Conservation (phyloP, 306 rosid genomes). For the Prunus davidiana region DNA sequence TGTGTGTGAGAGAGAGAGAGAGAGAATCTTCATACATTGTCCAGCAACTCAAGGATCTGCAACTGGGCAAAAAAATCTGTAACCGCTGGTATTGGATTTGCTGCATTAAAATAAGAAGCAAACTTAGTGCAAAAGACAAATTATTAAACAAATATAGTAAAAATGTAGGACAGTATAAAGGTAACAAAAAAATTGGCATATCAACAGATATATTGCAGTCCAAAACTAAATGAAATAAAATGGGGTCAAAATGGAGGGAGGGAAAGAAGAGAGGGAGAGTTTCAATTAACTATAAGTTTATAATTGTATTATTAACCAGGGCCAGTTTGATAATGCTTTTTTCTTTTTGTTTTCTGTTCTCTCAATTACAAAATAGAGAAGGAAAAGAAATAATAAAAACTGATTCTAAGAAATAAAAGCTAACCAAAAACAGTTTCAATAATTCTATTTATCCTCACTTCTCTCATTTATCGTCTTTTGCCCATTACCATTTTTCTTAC, state of each 20-base stretch:
- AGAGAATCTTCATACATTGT: slow-evolving; percentile 49
- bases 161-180: neutral
- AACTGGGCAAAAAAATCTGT: slow-evolving; percentile 80
- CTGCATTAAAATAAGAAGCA: slow-evolving; percentile 45
- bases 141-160: neutral
- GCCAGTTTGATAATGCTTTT: neutral
- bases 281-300: neutral
- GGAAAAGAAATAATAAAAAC: neutral
- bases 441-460: neutral
- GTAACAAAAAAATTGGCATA: neutral
- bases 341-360: neutral
- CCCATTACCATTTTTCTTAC: neutral
- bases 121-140: neutral
- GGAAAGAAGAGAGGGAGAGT: neutral
- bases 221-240: neutral
- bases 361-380: neutral
- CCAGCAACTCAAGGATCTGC: slow-evolving; percentile 89
- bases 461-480: neutral
- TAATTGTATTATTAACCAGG: neutral
- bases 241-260: neutral
- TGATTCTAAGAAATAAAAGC: neutral
- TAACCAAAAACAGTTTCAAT: neutral
- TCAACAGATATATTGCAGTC: neutral
- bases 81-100: slow-evolving; percentile 63
- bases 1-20: neutral